phyloP scores from a whole-genome alignment of 768 basidiomycete genomes.

The Trametes cubensis region DNA sequence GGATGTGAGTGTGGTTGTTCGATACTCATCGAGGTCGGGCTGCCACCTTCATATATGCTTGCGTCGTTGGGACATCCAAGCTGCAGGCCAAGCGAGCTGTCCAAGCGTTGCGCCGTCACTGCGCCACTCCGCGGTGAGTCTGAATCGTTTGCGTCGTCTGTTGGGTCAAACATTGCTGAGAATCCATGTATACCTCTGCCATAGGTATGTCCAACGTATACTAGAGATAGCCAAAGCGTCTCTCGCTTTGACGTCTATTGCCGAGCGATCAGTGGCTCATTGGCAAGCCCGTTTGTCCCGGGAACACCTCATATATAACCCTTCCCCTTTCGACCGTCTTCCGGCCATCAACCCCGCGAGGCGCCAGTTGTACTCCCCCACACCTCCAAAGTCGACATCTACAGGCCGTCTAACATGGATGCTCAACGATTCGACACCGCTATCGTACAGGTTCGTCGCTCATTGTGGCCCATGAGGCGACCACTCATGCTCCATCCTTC shows the following conservation, averaged over 20 bases:
- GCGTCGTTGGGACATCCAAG: background rate
- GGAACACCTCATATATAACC: background rate
- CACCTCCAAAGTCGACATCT: background rate
- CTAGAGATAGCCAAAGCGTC: background rate
- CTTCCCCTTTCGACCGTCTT: no score
- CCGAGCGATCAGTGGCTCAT: constrained; percentile 1
- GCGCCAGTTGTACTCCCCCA: background rate
- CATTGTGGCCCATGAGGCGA: background rate
- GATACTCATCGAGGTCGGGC: background rate
- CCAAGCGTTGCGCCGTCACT: background rate
- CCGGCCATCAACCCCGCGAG: background rate
- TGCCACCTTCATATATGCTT: background rate
- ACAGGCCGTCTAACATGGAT: background rate
- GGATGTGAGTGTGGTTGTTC: background rate
- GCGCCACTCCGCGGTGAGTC: background rate
- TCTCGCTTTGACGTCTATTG: background rate
- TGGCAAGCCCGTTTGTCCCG: background rate
- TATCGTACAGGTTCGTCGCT: background rate
- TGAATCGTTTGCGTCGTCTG: background rate
- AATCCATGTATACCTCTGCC: background rate
- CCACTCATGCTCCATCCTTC: background rate
- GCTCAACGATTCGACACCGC: background rate
- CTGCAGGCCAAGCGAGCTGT: background rate
- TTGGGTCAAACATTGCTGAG: background rate
- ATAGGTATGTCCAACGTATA: background rate